Conservation (phyloP, 352 stramenopile species). For the Globisporangium uncinulatum region DNA sequence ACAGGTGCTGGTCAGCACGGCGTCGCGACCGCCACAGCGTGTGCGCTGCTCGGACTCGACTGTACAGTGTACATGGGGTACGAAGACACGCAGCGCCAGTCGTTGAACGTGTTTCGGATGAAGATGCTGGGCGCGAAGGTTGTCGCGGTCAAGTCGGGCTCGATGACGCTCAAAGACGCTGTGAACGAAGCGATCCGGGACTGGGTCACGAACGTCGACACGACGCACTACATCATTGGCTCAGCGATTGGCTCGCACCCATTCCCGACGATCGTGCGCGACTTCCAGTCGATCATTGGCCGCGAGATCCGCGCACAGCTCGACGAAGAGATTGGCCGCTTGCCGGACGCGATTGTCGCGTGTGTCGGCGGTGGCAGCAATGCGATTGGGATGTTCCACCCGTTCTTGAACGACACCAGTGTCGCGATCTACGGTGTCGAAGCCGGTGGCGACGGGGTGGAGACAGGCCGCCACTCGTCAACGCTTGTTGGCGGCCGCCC, state of each 20-base stretch:
- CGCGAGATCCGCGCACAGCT: slow-evolving; percentile 93
- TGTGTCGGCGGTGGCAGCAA: slow-evolving; percentile 98
- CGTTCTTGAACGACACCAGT: slow-evolving; percentile 92
- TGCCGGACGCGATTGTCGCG: slow-evolving; percentile 95
- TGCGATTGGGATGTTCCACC: slow-evolving; percentile 98
- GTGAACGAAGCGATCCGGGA: slow-evolving; percentile 99
- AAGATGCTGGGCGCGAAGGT: slow-evolving; percentile 99
- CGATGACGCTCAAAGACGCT: slow-evolving; percentile 97
- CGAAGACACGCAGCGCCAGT: slow-evolving; percentile 96
- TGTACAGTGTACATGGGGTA: slow-evolving; percentile 99
- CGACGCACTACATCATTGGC: slow-evolving; percentile 98
- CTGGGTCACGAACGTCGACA: slow-evolving; percentile 98
- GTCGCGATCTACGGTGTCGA: slow-evolving; percentile 96
- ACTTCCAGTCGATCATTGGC: slow-evolving; percentile 97
- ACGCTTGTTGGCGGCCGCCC: slow-evolving; percentile 92
- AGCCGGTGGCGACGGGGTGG: slow-evolving; percentile 92
- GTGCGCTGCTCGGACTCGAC: slow-evolving; percentile 93
- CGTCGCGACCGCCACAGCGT: slow-evolving; percentile 96
- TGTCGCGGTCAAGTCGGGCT: slow-evolving; percentile 94
- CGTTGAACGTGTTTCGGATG: slow-evolving; percentile 99
- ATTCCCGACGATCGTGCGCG: slow-evolving; percentile 97
- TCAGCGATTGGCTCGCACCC: slow-evolving; percentile 97
- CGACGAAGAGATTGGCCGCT: slow-evolving; percentile 91
- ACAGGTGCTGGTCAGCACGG: slow-evolving; percentile 98
- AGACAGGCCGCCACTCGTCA: slow-evolving; percentile 90